These are phyloP conservation scores for Aurinia saxatilis DNA, from an alignment of 345 rosid genomes.

Conservation along the genomic window DNA sequence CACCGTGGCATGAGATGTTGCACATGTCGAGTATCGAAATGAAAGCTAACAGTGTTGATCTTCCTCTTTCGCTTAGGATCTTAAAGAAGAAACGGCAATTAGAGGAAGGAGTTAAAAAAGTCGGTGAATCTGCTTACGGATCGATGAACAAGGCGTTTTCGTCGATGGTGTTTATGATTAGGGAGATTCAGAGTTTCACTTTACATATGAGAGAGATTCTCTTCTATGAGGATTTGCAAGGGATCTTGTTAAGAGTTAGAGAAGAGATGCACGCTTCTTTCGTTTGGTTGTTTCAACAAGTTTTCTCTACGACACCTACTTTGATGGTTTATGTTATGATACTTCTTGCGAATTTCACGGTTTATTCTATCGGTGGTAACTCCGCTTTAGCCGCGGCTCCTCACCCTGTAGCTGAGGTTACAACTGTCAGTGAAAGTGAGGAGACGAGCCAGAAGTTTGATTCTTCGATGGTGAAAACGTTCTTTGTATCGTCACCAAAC, in stretches of 20 bases:
- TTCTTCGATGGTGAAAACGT: constrained; percentile 43
- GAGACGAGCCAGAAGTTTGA: constrained; percentile 36
- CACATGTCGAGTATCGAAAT: constrained; percentile 54
- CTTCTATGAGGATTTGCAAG: constrained; percentile 63
- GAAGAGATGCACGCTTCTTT: constrained; percentile 81
- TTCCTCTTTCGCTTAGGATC: constrained; percentile 75
- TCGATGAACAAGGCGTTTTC: constrained; percentile 82
- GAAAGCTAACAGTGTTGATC: constrained; percentile 76
- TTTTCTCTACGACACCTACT: constrained; percentile 86
- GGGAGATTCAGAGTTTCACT: constrained; percentile 68
- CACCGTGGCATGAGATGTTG: constrained; percentile 30
- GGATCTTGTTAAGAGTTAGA: constrained; percentile 56
- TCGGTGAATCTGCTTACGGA: constrained; percentile 56
- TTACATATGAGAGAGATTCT: constrained; percentile 72
- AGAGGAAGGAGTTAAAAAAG: constrained; percentile 57
- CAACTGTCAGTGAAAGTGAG: constrained; percentile 16
- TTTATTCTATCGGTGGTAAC: constrained; percentile 56
- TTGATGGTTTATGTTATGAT: constrained; percentile 92
- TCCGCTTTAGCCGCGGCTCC: constrained; percentile 42
- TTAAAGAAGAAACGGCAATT: constrained; percentile 72
- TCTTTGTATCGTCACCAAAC: constrained; percentile 40
- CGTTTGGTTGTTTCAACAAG: constrained; percentile 91
- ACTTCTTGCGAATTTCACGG: constrained; percentile 78
- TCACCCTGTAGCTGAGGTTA: constrained; percentile 18
- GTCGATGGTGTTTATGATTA: constrained; percentile 88